A percentile compares a stretch with the other conserved stretches of the same genome.
These are phyloP conservation scores for Poteriospumella lacustris DNA, from an alignment of 108 stramenopile genomes.

Conservation along the genomic window DNA sequence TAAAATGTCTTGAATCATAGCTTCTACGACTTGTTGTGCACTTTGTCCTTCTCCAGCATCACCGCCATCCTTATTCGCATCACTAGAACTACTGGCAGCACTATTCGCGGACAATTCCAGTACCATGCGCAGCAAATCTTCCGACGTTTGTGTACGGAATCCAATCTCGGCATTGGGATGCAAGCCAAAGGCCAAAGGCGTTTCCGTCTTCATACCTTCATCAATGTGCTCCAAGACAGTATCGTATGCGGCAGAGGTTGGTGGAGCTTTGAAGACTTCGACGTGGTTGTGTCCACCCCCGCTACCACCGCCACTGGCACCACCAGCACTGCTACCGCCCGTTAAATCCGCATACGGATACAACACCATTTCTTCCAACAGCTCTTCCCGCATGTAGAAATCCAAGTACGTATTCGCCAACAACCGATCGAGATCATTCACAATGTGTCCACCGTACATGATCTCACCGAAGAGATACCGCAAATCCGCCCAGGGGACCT, in stretches of 20 bases:
- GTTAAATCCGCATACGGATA: not conserved
- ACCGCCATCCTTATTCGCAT: not conserved
- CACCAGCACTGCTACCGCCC: not conserved
- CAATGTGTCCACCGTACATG: constrained; percentile 30
- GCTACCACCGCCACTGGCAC: not conserved
- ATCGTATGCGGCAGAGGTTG: constrained; percentile 1
- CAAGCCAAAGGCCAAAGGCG: constrained; percentile 25
- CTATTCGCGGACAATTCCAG: not conserved
- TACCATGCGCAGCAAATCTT: constrained; percentile 1
- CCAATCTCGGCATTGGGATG: constrained; percentile 41
- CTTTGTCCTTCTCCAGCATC: constrained; percentile 3
- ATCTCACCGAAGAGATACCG: constrained; percentile 29
- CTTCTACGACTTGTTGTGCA: constrained; percentile 44
- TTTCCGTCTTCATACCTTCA: constrained; percentile 13
- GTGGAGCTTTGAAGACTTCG: constrained; percentile 32
- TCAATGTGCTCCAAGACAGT: constrained; percentile 25
- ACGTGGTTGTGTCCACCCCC: not conserved
- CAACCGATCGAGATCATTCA: constrained; percentile 30
- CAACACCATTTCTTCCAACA: constrained; percentile 13
- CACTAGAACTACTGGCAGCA: not conserved
- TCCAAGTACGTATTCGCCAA: constrained; percentile 26
- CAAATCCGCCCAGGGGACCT: constrained; percentile 27
- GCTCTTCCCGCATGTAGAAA: constrained; percentile 25
- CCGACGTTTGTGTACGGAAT: constrained; percentile 37
- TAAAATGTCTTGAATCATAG: constrained; percentile 50